phyloP scores from a whole-genome alignment of 352 stramenopile species.

The Globisporangium yorkense region DNA sequence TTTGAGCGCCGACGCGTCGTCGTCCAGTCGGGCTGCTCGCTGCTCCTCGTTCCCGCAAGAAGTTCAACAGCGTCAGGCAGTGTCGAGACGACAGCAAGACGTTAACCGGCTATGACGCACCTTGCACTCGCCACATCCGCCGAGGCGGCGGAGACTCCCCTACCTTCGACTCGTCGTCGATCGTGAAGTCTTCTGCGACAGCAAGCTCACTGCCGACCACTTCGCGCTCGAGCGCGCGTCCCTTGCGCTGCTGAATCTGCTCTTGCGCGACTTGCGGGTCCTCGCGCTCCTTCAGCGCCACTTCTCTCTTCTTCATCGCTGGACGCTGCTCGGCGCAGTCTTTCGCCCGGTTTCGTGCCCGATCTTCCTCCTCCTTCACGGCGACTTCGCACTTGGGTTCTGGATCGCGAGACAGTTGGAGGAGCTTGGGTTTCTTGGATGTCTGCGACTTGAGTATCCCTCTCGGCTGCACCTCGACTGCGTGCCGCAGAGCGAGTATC shows the following conservation, averaged over 20 bases:
- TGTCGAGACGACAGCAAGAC: neutral
- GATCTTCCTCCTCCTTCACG: neutral
- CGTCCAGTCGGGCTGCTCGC: neutral
- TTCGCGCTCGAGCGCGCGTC: neutral
- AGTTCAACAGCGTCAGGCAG: neutral
- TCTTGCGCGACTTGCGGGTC: neutral
- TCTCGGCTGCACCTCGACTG: too few species aligned
- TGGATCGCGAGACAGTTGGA: neutral
- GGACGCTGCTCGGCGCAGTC: neutral
- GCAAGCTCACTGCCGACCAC: neutral
- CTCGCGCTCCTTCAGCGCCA: neutral
- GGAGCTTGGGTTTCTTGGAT: neutral
- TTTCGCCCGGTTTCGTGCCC: neutral
- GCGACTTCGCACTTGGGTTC: neutral
- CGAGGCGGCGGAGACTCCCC: neutral
- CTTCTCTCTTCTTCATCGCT: neutral
- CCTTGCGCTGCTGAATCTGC: neutral
- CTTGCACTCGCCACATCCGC: neutral
- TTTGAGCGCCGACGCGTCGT: neutral
- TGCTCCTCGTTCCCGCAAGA: neutral
- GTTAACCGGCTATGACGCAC: neutral
- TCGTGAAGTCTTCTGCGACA: neutral
- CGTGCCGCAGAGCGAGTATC: too few species aligned
- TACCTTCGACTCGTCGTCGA: neutral
- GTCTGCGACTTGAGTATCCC: constrained; percentile 1